Base-by-base conservation (phyloP, 2,329 filamentous ascomycete genomes). In the Ceratocystis ficicola region DNA sequence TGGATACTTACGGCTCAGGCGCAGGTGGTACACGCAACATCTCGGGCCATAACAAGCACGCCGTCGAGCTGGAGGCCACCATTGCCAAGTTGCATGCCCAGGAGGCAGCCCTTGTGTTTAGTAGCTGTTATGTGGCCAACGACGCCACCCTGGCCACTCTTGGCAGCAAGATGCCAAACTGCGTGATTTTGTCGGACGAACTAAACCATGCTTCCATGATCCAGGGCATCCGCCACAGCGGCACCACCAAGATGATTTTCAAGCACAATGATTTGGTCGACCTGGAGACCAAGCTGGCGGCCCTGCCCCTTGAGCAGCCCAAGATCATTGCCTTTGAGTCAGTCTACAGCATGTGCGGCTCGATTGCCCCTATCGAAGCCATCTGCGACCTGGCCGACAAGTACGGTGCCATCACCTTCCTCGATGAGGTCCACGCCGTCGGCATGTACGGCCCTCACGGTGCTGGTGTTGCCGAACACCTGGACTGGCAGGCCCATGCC, bases 291-390 rank as follows among this genome's bases (percentile, higher is more conserved):
- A 97, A 99, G 77, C 81, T 99, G 70, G 91, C 92, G 2, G 88
- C 91, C 12, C 82, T 99, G 52, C 91, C 93, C 0, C 78, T 88
- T 0, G 83, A 94, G 68, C 84, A 89, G 44, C 94, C 94, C 67
- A 99, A 99, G 80, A 96, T 99, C 70, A 99, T 99, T 70, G 94
- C 94, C 1, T 99, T 97, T 70, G 94, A 99, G 78, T 96, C 91
- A 36, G 94, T 99, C 2, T 99, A 99, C 79, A 96, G 91, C 79
- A 99, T 99, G 94, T 99, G 94, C 74, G 94, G 94, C 69, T 96
- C 91, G 17, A 90, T 99, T 74, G 94, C 91, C 0, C 94, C 94
- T 0, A 99, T 99, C 71, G 90, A 92, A 77, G 87, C 87, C 73
- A 97, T 99, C 69, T 97, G 93, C 75, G 91, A 99, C 74, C 79